phyloP scores from a whole-genome alignment of 495 filamentous ascomycete genomes.

The Neurospora sp. region DNA sequence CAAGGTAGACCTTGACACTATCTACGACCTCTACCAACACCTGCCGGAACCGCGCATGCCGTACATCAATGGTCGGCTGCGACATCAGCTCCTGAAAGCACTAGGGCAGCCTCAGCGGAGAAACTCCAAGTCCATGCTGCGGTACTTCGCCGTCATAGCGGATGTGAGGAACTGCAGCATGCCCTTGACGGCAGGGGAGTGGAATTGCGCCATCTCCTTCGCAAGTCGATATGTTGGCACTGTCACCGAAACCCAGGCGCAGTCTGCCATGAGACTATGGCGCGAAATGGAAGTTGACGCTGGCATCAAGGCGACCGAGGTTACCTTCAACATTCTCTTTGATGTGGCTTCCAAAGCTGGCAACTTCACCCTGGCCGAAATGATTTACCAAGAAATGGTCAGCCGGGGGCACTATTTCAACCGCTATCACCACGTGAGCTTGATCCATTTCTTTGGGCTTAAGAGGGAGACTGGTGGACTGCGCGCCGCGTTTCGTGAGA shows the following conservation, averaged over 20 bases:
- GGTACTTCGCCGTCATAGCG: conserved; percentile 73
- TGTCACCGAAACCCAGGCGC: conserved; percentile 53
- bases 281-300: conserved; percentile 74
- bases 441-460: conserved; percentile 77
- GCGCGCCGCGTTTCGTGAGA: conserved; percentile 58
- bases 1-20: conserved; percentile 23
- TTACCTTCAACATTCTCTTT: conserved; percentile 88
- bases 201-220: conserved; percentile 76
- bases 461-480: conserved; percentile 57
- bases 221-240: conserved; percentile 58
- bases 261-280: conserved; percentile 73
- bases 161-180: conserved; percentile 65
- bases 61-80: conserved; percentile 45
- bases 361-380: conserved; percentile 72
- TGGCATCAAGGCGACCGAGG: conserved; percentile 49
- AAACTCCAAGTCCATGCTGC: conserved; percentile 52
- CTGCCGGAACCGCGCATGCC: conserved; percentile 53
- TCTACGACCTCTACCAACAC: conserved; percentile 33
- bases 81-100: conserved; percentile 56
- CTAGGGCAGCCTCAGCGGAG: conserved; percentile 54
- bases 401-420: conserved; percentile 52
- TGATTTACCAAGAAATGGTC: conserved; percentile 72
- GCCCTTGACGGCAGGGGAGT: conserved; percentile 54
- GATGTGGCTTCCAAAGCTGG: conserved; percentile 77
- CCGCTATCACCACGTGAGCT: conserved; percentile 64